Evolutionary conservation across 306 rosid genomes (phyloP), one percentile per base, ranked within the genome.

Genomic region (Vigna unguiculata): DNA sequence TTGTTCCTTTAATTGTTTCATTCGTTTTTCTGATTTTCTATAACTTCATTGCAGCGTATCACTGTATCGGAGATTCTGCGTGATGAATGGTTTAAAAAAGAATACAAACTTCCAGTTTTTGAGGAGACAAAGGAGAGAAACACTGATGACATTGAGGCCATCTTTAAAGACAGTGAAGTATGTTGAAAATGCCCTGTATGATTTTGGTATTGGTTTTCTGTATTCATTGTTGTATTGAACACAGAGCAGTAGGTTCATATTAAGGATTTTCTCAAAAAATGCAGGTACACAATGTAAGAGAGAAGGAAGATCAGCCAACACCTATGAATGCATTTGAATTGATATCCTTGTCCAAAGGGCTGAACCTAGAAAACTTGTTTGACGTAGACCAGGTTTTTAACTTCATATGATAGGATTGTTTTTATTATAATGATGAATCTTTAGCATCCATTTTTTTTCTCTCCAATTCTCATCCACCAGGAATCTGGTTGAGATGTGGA

Each of bases 321-420:
- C 83, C 92, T 7, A 90, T 92, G 90, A 92, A 92, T 80, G 97
- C 97, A 47, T 92, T 92, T 22, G 96, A 92, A 72, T 81, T 92
- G 73, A 92, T 92, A 75, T 92, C 97, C 46, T 83, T 92, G 96
- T 90, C 97, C 10, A 86, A 88, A 83, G 96, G 97, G 66, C 96
- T 92, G 38, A 90, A 90, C 83, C 96, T 92, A 41, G 87, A 80
- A 57, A 92, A 90, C 84, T 87, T 92, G 90, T 88, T 92, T 86
- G 92, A 85, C 69, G 76, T 76, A 17, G 96, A 92, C 77, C 93
- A 90, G 97, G 97, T 92, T 62, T 55, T 9, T 55, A 72, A 53
- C 81, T 53, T 81, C 28, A 32, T 63, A 8, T 32, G 49, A 43
- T 36, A 15, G 55, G 62, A 72, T 72, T 74, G 65, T 14, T 16